phyloP scores from a whole-genome alignment of 305 asterid species.

The Caryopteris hybrid region DNA sequence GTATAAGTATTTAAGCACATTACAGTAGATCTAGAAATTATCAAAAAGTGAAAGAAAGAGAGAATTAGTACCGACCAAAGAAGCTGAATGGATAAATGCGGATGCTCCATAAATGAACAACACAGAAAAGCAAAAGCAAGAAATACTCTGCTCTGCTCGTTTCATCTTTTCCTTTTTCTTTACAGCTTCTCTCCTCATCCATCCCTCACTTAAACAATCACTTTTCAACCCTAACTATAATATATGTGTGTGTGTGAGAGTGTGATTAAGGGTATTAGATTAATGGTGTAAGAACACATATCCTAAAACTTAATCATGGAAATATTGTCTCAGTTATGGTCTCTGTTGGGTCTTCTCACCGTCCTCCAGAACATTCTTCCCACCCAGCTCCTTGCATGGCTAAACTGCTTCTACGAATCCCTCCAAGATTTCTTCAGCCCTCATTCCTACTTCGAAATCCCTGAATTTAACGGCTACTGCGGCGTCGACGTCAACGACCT shows the following conservation, averaged over 20 bases:
- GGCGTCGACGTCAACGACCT: slow-evolving; percentile 56
- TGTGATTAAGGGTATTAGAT: background rate
- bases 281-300: background rate
- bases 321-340: slow-evolving; percentile 52
- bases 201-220: background rate
- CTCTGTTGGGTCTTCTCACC: slow-evolving; percentile 42
- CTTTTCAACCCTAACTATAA: background rate
- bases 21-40: too few relatives aligned
- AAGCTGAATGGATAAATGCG: slow-evolving; percentile 6
- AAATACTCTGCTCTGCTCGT: background rate
- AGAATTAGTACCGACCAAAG: background rate
- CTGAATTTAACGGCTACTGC: slow-evolving; percentile 50
- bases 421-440: slow-evolving; percentile 44
- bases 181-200: slow-evolving; percentile 15
- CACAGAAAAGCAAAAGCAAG: slow-evolving; percentile 17
- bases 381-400: slow-evolving; percentile 34
- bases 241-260: background rate
- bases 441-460: slow-evolving; percentile 44
- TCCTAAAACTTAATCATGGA: slow-evolving; percentile 30
- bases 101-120: slow-evolving; percentile 13
- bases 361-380: slow-evolving; percentile 54
- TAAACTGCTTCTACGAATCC: slow-evolving; percentile 34
- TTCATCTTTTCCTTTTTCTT: slow-evolving; percentile 15
- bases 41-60: background rate
- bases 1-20: too few relatives aligned